phyloP scores from a whole-genome alignment of 148 eudicot species.

The Rheum nobile region DNA sequence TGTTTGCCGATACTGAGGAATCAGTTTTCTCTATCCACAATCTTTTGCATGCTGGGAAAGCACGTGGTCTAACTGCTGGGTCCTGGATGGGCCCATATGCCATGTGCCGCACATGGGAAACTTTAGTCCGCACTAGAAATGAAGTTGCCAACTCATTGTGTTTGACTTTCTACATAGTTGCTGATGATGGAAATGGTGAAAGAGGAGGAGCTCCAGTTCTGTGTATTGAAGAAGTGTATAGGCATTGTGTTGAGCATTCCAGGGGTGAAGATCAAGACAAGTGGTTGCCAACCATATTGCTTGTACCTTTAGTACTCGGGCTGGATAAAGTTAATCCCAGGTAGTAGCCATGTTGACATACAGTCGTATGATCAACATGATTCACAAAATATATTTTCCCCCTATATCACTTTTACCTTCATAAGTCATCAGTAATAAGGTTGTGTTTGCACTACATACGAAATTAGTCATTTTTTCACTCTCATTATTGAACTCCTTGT shows the following conservation, averaged over 20 bases:
- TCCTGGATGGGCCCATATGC: constrained; percentile 97
- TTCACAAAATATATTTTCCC: background rate
- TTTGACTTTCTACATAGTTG: constrained; percentile 73
- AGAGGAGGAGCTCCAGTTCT: constrained; percentile 95
- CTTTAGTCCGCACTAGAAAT: constrained; percentile 38
- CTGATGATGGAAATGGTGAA: constrained; percentile 96
- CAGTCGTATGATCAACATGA: background rate
- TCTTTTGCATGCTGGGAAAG: constrained; percentile 67
- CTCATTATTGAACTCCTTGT: background rate
- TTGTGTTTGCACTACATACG: background rate
- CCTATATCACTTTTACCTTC: background rate
- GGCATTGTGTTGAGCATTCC: constrained; percentile 46
- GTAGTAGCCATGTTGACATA: constrained; percentile 14
- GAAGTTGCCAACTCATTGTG: constrained; percentile 27
- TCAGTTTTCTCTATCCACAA: constrained; percentile 73
- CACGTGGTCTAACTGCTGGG: constrained; percentile 77
- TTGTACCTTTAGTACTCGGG: constrained; percentile 93
- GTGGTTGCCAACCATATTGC: constrained; percentile 66
- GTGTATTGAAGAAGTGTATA: constrained; percentile 61
- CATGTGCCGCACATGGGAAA: constrained; percentile 92
- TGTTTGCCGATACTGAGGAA: constrained; percentile 65
- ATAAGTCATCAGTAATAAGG: background rate
- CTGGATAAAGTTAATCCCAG: constrained; percentile 91
- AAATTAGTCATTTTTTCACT: background rate
- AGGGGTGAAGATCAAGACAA: constrained; percentile 31